A percentile compares a stretch with the other conserved stretches of the same genome.
phyloP scores from a whole-genome alignment of 1,284 basidiomycete species.

The Heterobasidion irregulare region DNA sequence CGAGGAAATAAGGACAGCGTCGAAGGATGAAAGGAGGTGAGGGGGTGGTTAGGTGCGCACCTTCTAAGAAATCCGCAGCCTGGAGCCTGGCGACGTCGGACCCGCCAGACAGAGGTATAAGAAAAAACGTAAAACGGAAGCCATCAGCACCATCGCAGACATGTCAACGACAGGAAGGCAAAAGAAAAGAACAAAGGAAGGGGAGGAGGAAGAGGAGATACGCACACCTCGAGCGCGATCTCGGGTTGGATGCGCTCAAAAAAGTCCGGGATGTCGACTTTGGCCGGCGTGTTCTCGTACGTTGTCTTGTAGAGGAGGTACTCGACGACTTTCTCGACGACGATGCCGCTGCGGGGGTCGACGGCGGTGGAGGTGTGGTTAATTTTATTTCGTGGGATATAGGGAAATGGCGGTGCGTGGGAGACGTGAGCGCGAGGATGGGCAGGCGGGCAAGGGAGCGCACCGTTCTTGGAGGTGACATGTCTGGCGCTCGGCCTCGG shows the following conservation, averaged over 20 bases:
- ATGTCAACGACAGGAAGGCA: too few species aligned
- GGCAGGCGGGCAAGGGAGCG: conserved; percentile 1
- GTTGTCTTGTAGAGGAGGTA: conserved; percentile 74
- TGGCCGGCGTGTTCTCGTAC: conserved; percentile 48
- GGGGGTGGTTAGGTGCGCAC: too few species aligned
- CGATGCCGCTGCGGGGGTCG: conserved; percentile 42
- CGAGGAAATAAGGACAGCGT: too few species aligned
- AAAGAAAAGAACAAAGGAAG: background rate
- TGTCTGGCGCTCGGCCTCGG: conserved; percentile 39
- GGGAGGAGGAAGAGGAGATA: conserved; percentile 11
- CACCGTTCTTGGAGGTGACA: conserved; percentile 41
- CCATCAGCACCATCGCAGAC: too few species aligned
- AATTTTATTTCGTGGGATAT: background rate
- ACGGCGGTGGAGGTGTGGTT: background rate
- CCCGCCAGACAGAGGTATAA: too few species aligned
- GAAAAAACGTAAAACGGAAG: too few species aligned
- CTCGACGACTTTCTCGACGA: conserved; percentile 77
- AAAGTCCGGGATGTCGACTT: conserved; percentile 74
- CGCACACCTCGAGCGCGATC: conserved; percentile 77
- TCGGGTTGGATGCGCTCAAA: conserved; percentile 73
- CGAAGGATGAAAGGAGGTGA: too few species aligned
- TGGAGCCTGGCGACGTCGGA: too few species aligned
- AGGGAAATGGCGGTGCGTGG: background rate
- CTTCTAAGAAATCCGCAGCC: too few species aligned
- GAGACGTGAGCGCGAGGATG: background rate